Conservation (phyloP, 2,329 filamentous ascomycete genomes). For the Xylaria digitata region DNA sequence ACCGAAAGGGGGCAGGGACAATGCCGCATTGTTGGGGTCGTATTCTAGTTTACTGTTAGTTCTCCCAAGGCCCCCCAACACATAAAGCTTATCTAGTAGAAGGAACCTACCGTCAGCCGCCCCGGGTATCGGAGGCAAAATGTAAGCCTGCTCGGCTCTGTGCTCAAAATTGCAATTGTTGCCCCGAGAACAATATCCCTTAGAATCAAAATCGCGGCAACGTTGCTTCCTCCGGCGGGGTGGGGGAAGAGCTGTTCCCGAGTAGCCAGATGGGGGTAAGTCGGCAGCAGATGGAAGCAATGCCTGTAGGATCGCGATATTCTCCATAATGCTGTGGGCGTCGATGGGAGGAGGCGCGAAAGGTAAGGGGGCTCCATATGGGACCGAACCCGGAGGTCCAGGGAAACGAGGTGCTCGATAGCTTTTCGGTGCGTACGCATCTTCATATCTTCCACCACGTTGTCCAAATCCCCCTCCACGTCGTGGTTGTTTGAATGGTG, state of each 20-base stretch:
- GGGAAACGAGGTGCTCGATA: slow-evolving; percentile 37
- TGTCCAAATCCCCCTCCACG: slow-evolving; percentile 58
- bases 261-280: slow-evolving; percentile 50
- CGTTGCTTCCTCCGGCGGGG: slow-evolving; percentile 57
- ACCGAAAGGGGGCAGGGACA: slow-evolving; percentile 41
- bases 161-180: slow-evolving; percentile 77
- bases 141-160: slow-evolving; percentile 62
- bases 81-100: not conserved
- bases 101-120: slow-evolving; percentile 50
- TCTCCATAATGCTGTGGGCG: slow-evolving; percentile 69
- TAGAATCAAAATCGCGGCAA: slow-evolving; percentile 77
- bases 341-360: slow-evolving; percentile 62
- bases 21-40: slow-evolving; percentile 66
- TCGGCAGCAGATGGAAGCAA: slow-evolving; percentile 60
- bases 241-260: slow-evolving; percentile 37
- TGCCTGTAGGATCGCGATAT: slow-evolving; percentile 70
- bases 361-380: slow-evolving; percentile 42
- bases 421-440: slow-evolving; percentile 49
- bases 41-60: slow-evolving; percentile 59
- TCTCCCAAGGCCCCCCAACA: not conserved
- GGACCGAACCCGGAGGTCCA: slow-evolving; percentile 25
- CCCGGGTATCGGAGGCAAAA: slow-evolving; percentile 50
- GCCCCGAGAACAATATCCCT: slow-evolving; percentile 77
- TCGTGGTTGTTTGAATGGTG: slow-evolving; percentile 70
- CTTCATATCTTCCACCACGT: slow-evolving; percentile 53